Evolutionary conservation across 805 yeast genomes (phyloP).

Genomic region (Metschnikowia gelsemii): DNA sequence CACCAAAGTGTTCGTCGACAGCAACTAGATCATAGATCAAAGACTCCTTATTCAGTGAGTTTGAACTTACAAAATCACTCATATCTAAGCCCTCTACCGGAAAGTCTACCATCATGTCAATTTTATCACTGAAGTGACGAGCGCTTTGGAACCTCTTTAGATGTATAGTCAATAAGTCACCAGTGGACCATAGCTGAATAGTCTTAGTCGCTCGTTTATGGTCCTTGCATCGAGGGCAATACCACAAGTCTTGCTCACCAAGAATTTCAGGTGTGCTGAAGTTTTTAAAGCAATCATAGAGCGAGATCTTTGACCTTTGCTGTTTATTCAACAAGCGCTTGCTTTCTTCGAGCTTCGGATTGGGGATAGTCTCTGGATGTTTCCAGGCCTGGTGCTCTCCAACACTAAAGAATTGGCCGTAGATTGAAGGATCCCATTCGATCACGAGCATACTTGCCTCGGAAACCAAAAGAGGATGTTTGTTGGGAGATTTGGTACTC

Average conservation of each 20-base stretch:
- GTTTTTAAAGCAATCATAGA: conserved; percentile 70
- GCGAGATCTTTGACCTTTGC: conserved; percentile 46
- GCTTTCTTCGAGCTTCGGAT: conserved; percentile 53
- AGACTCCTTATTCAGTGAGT: conserved; percentile 22
- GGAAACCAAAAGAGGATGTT: conserved; percentile 19
- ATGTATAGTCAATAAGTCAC: conserved; percentile 87
- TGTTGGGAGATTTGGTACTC: not conserved
- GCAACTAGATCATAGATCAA: conserved; percentile 81
- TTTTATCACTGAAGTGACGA: conserved; percentile 83
- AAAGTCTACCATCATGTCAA: conserved; percentile 79
- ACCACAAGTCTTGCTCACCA: conserved; percentile 90
- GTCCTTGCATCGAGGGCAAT: conserved; percentile 84
- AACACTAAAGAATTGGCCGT: conserved; percentile 50
- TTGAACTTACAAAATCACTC: conserved; percentile 49
- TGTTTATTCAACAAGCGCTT: conserved; percentile 35
- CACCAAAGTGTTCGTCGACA: conserved; percentile 95
- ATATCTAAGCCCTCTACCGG: conserved; percentile 84
- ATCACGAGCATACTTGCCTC: conserved; percentile 46
- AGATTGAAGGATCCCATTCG: conserved; percentile 58
- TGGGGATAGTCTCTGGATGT: conserved; percentile 40
- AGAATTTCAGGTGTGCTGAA: conserved; percentile 82
- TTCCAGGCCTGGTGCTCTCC: conserved; percentile 58
- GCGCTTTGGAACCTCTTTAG: conserved; percentile 86
- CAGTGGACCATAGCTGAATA: conserved; percentile 89
- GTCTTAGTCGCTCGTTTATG: conserved; percentile 89